A percentile compares a stretch with the other conserved stretches of the same genome.
These are phyloP conservation scores for Toxicodendron radicans DNA, from an alignment of 345 rosid genomes.

Conservation along the genomic window DNA sequence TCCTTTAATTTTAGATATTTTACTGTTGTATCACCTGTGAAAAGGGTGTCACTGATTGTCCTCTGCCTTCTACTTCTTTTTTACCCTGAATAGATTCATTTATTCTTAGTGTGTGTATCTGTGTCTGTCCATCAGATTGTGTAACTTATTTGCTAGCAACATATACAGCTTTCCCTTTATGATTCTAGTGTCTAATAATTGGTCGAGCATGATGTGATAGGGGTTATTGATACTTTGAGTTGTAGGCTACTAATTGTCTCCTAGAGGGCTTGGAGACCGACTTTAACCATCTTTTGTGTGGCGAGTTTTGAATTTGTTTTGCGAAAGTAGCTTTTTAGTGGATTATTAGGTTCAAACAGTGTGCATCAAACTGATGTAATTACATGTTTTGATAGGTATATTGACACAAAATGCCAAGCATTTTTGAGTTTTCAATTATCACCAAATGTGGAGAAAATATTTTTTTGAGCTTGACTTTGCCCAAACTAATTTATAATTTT, in stretches of 20 bases:
- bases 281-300: not conserved
- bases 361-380: not conserved
- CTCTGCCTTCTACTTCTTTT: not conserved
- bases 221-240: not conserved
- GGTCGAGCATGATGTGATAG: not conserved
- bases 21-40: constrained; percentile 6
- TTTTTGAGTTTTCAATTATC: not conserved
- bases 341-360: not conserved
- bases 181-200: not conserved
- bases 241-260: not conserved
- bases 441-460: too few relatives aligned
- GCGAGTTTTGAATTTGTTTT: not conserved
- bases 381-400: not conserved
- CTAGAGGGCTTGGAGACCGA: not conserved
- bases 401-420: not conserved
- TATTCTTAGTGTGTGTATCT: not conserved
- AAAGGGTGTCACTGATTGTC: not conserved
- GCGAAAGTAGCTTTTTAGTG: not conserved
- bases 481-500: too few relatives aligned
- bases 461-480: not conserved
- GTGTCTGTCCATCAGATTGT: not conserved
- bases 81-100: not conserved
- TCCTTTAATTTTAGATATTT: constrained; percentile 18
- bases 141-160: not conserved
- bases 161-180: not conserved